Percentiles rank a stretch among this genome's conserved stretches.
These are phyloP conservation scores for Termitomyces sp. DNA, from an alignment of 768 basidiomycete genomes.

Conservation along the genomic window DNA sequence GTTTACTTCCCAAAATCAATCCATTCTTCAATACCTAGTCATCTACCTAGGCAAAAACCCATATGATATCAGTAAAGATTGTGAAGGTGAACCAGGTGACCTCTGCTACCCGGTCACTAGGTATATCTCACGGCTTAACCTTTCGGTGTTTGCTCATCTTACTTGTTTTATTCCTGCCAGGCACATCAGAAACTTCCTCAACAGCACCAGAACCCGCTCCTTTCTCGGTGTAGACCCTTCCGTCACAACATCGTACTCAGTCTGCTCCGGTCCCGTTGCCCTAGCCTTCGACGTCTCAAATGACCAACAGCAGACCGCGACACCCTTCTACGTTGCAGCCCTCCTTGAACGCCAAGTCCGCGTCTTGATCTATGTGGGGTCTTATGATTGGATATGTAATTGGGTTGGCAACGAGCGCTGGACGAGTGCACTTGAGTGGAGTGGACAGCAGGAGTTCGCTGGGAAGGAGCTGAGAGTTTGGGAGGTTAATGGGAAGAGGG, in stretches of 20 bases:
- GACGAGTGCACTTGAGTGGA: constrained; percentile 70
- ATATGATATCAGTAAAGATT: constrained; percentile 66
- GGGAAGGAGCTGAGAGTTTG: constrained; percentile 47
- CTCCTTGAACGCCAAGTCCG: constrained; percentile 70
- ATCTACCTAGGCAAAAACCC: constrained; percentile 39
- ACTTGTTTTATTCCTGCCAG: constrained; percentile 23
- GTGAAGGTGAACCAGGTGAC: constrained; percentile 40
- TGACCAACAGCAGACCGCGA: constrained; percentile 40
- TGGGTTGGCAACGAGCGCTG: constrained; percentile 72
- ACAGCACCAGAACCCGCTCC: constrained; percentile 45
- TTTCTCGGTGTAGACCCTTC: constrained; percentile 59
- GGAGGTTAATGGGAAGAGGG: constrained; percentile 43
- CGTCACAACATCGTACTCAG: constrained; percentile 26
- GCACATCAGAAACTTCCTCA: constrained; percentile 56
- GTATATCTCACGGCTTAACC: constrained; percentile 11
- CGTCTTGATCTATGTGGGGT: constrained; percentile 66
- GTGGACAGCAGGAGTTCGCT: constrained; percentile 43
- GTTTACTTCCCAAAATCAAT: constrained; percentile 6
- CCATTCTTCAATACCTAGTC: neutral
- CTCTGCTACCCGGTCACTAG: constrained; percentile 56
- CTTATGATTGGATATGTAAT: constrained; percentile 74
- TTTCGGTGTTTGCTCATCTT: neutral
- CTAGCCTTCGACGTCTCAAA: constrained; percentile 39
- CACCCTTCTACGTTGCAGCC: constrained; percentile 50
- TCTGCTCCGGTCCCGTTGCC: constrained; percentile 34